Evolutionary conservation across 306 rosid genomes (phyloP).

Genomic region (Trichosanthes cucumerina): DNA sequence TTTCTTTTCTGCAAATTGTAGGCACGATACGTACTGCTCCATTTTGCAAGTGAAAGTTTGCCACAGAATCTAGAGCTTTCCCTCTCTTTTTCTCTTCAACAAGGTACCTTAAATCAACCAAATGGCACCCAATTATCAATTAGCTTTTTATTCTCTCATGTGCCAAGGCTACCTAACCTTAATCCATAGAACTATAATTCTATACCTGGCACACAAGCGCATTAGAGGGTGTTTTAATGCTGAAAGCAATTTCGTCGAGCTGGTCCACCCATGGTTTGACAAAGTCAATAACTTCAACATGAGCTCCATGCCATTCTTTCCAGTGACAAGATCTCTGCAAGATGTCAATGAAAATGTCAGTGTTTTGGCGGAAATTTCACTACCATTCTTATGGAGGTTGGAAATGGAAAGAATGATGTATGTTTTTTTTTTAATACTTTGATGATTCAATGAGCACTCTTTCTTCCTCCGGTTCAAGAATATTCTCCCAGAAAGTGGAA

Average conservation of each 20-base stretch:
- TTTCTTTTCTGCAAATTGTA: slow-evolving; percentile 3
- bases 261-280: slow-evolving; percentile 55
- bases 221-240: slow-evolving; percentile 48
- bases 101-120: slow-evolving; percentile 58
- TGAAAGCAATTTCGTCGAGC: slow-evolving; percentile 41
- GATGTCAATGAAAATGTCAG: not conserved
- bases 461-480: slow-evolving; percentile 75
- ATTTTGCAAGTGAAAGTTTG: slow-evolving; percentile 94
- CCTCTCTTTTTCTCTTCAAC: slow-evolving; percentile 95
- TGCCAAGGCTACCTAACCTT: not conserved
- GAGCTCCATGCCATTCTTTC: slow-evolving; percentile 66
- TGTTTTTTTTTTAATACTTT: slow-evolving; percentile 40
- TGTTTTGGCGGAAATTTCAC: not conserved
- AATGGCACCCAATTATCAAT: not conserved
- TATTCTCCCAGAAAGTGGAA: slow-evolving; percentile 69
- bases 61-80: slow-evolving; percentile 88
- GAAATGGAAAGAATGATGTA: not conserved
- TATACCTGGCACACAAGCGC: slow-evolving; percentile 75
- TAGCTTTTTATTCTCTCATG: not conserved
- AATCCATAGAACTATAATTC: not conserved
- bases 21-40: slow-evolving; percentile 66
- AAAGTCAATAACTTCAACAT: slow-evolving; percentile 64
- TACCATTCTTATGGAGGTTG: not conserved
- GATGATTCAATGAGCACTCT: slow-evolving; percentile 48
- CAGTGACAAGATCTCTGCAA: slow-evolving; percentile 49